phyloP scores from a whole-genome alignment of 2,329 filamentous ascomycete genomes.

The Penicillium corylophilum region DNA sequence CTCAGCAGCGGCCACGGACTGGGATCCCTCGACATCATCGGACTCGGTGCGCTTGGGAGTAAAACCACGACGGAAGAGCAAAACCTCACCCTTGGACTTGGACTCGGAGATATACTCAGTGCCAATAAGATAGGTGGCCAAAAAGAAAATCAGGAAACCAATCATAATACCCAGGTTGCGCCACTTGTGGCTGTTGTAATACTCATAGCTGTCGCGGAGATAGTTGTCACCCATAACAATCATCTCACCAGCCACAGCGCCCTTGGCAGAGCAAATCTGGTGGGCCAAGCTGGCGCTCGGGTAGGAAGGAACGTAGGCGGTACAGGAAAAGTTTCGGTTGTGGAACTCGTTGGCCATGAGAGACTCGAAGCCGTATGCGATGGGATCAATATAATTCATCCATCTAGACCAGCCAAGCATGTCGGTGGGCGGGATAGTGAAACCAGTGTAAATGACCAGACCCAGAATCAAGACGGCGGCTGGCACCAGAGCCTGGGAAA shows the following conservation, averaged over 20 bases:
- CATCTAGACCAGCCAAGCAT: constrained; percentile 80
- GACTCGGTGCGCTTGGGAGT: constrained; percentile 42
- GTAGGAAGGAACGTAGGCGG: constrained; percentile 47
- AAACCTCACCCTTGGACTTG: constrained; percentile 73
- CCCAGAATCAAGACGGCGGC: constrained; percentile 49
- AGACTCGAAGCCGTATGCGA: constrained; percentile 76
- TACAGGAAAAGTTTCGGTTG: constrained; percentile 58
- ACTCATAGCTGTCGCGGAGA: constrained; percentile 55
- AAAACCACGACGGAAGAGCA: constrained; percentile 72
- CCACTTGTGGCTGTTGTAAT: constrained; percentile 63
- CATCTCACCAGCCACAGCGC: constrained; percentile 54
- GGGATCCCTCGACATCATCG: constrained; percentile 31
- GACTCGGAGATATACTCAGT: constrained; percentile 63
- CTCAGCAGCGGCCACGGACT: constrained; percentile 27
- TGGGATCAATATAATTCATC: constrained; percentile 77
- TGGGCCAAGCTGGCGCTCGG: constrained; percentile 31
- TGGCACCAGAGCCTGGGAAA: constrained; percentile 57
- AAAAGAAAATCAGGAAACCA: constrained; percentile 63
- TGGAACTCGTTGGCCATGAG: constrained; percentile 83
- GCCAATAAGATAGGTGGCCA: constrained; percentile 60
- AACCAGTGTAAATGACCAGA: constrained; percentile 50
- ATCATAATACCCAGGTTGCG: constrained; percentile 68
- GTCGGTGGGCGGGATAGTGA: constrained; percentile 48
- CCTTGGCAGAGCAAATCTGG: constrained; percentile 59
- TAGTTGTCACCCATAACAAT: constrained; percentile 61